Evolutionary conservation across 2,329 filamentous ascomycete genomes (phyloP), one percentile per base, ranked within the genome.

Genomic region (Macroventuria anomochaeta): DNA sequence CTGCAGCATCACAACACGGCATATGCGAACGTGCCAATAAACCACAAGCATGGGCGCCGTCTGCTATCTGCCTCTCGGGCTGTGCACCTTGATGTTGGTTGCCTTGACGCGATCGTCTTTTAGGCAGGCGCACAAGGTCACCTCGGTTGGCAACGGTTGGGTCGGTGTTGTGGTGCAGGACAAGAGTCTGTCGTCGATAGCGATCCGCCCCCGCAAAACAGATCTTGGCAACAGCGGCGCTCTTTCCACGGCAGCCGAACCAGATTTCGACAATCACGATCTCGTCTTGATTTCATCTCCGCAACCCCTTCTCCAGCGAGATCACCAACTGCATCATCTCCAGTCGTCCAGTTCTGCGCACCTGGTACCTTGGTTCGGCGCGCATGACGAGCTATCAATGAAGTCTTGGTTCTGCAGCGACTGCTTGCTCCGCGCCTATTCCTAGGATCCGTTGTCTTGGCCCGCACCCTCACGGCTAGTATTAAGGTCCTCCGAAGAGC

Each of bases 401-500:
- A 49, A 41, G 39, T 54, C 51, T 54, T 49, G 51, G 51, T 40
- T 25, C 51, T 54, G 51, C 51, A 48, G 44, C 33, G 28, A 54
- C 44, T 46, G 51, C 51, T 54, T 54, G 44, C 51, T 54, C 46
- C 44, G 26, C 44, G 34, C 40, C 5, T 31, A 29, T 41, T 20
- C 23, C 28, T 44, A 21, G 29, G 46, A 46, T 46, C 20, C 25
- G 13, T 26, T 25, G 17, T 46, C 49, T 53, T 53, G 49, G 49
- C 49, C 13, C 11, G 28, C 41, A 12, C 29, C n/a, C 15, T 32
- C 17, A 44, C 8, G 25, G 29, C 21, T 41, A 41, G 26, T 37
- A 25, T 17, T 33, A 17, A 8, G 10, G n/a, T 53, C 32, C 36
- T 53, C 49, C 31, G 37, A 46, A 11, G 18, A 42, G 49, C 49